Evolutionary conservation across 768 basidiomycete species (phyloP).

Genomic region (Chalciporus pseudorubinellus): DNA sequence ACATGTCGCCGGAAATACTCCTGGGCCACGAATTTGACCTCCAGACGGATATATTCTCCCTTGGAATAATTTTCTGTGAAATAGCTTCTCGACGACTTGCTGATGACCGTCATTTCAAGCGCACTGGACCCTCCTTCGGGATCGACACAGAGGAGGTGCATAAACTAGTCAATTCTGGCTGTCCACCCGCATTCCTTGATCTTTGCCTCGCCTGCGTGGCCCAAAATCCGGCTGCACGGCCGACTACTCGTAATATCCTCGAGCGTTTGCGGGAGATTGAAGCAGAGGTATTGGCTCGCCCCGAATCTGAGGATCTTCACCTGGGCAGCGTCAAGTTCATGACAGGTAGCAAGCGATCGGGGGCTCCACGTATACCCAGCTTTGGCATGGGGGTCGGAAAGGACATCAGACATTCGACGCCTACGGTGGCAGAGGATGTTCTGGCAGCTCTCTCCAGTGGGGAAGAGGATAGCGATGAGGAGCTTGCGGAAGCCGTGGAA

Average conservation of each 20-base stretch:
- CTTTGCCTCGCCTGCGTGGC: conserved; percentile 78
- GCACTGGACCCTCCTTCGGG: conserved; percentile 74
- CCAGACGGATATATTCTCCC: conserved; percentile 91
- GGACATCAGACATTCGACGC: conserved; percentile 43
- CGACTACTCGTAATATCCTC: conserved; percentile 77
- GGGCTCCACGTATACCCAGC: conserved; percentile 77
- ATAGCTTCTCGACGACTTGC: conserved; percentile 84
- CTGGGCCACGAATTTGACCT: conserved; percentile 90
- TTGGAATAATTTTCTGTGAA: conserved; percentile 92
- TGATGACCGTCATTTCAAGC: conserved; percentile 75
- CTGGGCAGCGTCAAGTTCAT: conserved; percentile 86
- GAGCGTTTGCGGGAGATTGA: conserved; percentile 78
- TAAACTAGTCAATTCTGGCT: conserved; percentile 63
- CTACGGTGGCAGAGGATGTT: conserved; percentile 36
- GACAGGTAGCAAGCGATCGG: conserved; percentile 60
- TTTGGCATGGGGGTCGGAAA: conserved; percentile 73
- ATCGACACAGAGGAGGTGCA: conserved; percentile 76
- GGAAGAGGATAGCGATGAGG: conserved; percentile 63
- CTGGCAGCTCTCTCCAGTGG: conserved; percentile 35
- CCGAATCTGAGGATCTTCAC: conserved; percentile 68
- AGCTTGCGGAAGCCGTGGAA: conserved; percentile 60
- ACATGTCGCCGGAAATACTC: conserved; percentile 97
- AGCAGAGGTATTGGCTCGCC: conserved; percentile 69
- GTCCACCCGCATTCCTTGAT: conserved; percentile 73
- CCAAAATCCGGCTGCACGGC: conserved; percentile 63